Conservation (phyloP, 1,139 yeast genomes). For the Protomyces inouyei region DNA sequence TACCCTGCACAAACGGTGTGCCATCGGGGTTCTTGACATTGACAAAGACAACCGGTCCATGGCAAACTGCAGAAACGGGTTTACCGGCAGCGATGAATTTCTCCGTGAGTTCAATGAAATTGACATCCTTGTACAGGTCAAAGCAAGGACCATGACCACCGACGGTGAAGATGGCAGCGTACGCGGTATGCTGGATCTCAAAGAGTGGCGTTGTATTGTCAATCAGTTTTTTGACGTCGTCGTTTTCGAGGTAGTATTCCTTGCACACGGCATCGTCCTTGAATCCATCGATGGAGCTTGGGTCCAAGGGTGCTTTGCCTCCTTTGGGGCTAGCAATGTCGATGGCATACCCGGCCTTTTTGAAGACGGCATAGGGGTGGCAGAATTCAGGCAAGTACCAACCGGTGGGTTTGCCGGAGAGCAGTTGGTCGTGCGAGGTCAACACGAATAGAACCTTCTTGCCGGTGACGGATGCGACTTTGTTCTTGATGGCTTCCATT, state of each 20-base stretch:
- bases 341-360: conserved; percentile 36
- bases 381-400: conserved; percentile 7
- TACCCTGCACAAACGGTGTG: conserved; percentile 49
- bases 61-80: conserved; percentile 60
- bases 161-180: conserved; percentile 14
- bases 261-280: conserved; percentile 32
- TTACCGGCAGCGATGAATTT: conserved; percentile 43
- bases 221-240: background rate
- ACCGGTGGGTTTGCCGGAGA: conserved; percentile 3
- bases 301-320: conserved; percentile 33
- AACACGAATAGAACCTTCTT: conserved; percentile 1
- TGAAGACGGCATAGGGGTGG: conserved; percentile 26
- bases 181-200: conserved; percentile 11
- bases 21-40: conserved; percentile 46
- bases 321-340: conserved; percentile 27
- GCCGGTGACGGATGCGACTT: background rate
- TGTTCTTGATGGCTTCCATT: background rate
- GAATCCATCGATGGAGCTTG: conserved; percentile 35
- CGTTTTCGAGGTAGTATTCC: conserved; percentile 2
- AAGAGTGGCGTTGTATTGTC: background rate
- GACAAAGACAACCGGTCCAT: conserved; percentile 57
- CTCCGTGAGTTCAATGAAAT: conserved; percentile 28
- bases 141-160: conserved; percentile 26
- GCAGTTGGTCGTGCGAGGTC: conserved; percentile 2
- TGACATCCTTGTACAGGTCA: conserved; percentile 32